Evolutionary conservation across 768 basidiomycete species (phyloP).

Genomic region (Naganishia friedmannii): DNA sequence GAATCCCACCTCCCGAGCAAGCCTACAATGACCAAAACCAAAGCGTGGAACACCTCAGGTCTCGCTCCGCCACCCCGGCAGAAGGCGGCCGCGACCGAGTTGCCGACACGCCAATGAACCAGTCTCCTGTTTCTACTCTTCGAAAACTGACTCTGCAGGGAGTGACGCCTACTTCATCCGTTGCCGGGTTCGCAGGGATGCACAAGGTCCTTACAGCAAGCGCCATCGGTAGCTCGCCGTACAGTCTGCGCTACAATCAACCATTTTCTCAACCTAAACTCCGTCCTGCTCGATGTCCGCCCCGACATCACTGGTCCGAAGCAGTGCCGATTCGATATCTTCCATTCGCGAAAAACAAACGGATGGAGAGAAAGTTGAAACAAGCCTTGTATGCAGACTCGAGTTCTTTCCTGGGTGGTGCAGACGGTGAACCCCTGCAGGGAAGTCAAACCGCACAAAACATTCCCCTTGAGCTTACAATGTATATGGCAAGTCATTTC

Average conservation of each 20-base stretch:
- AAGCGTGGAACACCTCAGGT: constrained; percentile 4
- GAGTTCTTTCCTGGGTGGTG: background rate
- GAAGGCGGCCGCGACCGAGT: constrained; percentile 1
- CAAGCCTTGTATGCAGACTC: constrained; percentile 24
- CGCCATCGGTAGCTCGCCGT: background rate
- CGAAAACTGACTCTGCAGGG: background rate
- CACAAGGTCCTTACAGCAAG: background rate
- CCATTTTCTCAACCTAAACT: constrained; percentile 20
- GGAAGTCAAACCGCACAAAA: constrained; percentile 34
- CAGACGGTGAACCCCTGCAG: background rate
- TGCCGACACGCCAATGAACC: constrained; percentile 4
- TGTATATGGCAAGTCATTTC: constrained; percentile 41
- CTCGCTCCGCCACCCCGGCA: background rate
- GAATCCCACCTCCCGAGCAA: constrained; percentile 12
- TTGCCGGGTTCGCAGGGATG: constrained; percentile 8
- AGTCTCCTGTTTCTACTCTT: constrained; percentile 6
- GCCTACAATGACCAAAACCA: constrained; percentile 11
- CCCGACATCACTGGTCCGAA: constrained; percentile 10
- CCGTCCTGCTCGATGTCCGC: constrained; percentile 22
- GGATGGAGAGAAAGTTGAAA: constrained; percentile 32
- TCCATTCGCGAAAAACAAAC: constrained; percentile 29
- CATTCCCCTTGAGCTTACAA: constrained; percentile 45
- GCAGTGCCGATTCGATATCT: constrained; percentile 29
- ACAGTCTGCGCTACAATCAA: constrained; percentile 7
- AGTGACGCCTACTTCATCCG: background rate